Conservation (phyloP, 2,329 filamentous ascomycete genomes). For the Orbilia oligospora region DNA sequence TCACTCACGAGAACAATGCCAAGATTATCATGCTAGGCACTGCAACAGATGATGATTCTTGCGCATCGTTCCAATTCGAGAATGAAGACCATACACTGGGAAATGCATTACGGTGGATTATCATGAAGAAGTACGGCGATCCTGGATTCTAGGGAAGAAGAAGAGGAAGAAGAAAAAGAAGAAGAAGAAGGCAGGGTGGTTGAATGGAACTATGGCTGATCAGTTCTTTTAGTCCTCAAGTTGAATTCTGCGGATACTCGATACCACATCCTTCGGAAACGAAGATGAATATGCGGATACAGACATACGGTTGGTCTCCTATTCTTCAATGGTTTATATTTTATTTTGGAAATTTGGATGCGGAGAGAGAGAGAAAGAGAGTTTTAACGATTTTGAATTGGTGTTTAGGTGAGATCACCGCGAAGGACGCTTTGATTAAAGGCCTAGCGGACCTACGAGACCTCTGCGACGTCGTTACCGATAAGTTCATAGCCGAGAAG, state of each 20-base stretch:
- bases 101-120: conserved; percentile 92
- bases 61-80: conserved; percentile 94
- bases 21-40: conserved; percentile 74
- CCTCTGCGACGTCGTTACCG: conserved; percentile 91
- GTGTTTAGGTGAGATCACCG: conserved; percentile 77
- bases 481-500: conserved; percentile 82
- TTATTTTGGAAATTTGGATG: neutral
- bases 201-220: neutral
- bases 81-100: conserved; percentile 96
- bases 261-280: conserved; percentile 96
- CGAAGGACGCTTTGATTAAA: conserved; percentile 89
- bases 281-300: conserved; percentile 97
- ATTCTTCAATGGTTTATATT: neutral
- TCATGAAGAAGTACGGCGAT: conserved; percentile 92
- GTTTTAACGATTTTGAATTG: neutral
- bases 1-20: conserved; percentile 56
- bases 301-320: conserved; percentile 84
- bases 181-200: no score
- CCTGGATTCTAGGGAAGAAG: no score
- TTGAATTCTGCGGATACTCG: conserved; percentile 98
- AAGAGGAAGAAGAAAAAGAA: no score
- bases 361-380: no score
- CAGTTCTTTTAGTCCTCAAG: conserved; percentile 78
- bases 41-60: conserved; percentile 77
- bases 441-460: conserved; percentile 90